Percentiles rank a stretch among this genome's conserved stretches.
phyloP scores from a whole-genome alignment of 2,329 filamentous ascomycete genomes.

The Colletotrichum gloeosporioides region DNA sequence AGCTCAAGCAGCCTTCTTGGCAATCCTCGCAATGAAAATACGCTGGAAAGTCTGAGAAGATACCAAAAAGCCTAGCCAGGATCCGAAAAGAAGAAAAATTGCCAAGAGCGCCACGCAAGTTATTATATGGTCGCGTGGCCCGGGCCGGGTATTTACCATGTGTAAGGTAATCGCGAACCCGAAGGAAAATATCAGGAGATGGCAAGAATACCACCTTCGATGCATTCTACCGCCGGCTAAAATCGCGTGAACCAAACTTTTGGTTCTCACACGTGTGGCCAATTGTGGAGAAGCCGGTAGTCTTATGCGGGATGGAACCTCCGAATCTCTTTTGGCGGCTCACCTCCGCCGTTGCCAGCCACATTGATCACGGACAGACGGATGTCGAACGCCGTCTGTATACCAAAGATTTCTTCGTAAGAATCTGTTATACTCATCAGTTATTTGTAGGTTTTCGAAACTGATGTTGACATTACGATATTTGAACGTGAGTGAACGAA shows the following conservation, averaged over 20 bases:
- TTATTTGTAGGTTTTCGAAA: rapidly evolving
- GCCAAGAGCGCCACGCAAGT: neutral
- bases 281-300: neutral
- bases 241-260: neutral
- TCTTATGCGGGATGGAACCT: neutral
- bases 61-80: neutral
- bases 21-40: neutral
- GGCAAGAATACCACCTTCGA: neutral
- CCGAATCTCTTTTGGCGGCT: neutral
- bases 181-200: neutral
- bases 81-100: neutral
- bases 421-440: neutral
- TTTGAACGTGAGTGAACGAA: rapidly evolving
- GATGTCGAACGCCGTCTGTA: neutral
- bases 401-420: neutral
- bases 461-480: rapidly evolving
- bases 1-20: neutral
- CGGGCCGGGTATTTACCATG: neutral
- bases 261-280: no score
- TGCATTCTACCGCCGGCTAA: conserved; percentile 10
- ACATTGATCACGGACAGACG: neutral
- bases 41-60: neutral
- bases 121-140: neutral
- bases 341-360: neutral
- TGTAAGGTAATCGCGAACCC: neutral